Evolutionary conservation across 805 yeast species (phyloP).

Genomic region (Starmera quercuum): DNA sequence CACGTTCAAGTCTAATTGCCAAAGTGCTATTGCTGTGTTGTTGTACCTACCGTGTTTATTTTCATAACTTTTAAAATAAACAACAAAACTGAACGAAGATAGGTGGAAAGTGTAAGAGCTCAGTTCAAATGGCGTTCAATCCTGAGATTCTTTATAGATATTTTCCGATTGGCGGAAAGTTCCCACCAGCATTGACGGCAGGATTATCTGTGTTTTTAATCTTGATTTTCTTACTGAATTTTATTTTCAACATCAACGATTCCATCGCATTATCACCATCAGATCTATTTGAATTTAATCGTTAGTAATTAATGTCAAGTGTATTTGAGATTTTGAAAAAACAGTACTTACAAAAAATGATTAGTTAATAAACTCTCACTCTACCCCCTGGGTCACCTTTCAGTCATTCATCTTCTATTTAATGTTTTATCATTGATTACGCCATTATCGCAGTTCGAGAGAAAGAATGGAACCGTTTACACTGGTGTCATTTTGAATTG

Average conservation of each 20-base stretch:
- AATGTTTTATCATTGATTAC: conserved; percentile 52
- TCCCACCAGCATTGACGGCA: conserved; percentile 54
- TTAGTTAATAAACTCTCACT: conserved; percentile 36
- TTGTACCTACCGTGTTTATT: too few species aligned
- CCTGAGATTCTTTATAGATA: background rate
- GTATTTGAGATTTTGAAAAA: background rate
- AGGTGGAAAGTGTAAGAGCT: too few species aligned
- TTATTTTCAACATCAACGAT: conserved; percentile 21
- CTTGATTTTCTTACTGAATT: conserved; percentile 32
- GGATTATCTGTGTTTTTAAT: conserved; percentile 53
- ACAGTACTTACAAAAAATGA: background rate
- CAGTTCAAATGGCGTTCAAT: background rate
- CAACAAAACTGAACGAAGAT: background rate
- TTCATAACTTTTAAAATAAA: too few species aligned
- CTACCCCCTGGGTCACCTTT: conserved; percentile 66
- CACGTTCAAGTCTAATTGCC: too few species aligned
- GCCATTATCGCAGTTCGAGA: conserved; percentile 60
- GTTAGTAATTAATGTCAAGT: conserved; percentile 13
- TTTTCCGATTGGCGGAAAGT: conserved; percentile 14
- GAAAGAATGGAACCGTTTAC: conserved; percentile 72
- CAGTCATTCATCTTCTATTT: conserved; percentile 50
- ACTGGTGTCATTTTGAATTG: conserved; percentile 72
- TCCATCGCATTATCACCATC: conserved; percentile 46
- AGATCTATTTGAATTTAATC: conserved; percentile 40
- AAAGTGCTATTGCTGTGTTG: background rate